Conservation (phyloP, 225 moss, liverwort and hornwort genomes). For the Bryoerythrophyllum caledonicum region DNA sequence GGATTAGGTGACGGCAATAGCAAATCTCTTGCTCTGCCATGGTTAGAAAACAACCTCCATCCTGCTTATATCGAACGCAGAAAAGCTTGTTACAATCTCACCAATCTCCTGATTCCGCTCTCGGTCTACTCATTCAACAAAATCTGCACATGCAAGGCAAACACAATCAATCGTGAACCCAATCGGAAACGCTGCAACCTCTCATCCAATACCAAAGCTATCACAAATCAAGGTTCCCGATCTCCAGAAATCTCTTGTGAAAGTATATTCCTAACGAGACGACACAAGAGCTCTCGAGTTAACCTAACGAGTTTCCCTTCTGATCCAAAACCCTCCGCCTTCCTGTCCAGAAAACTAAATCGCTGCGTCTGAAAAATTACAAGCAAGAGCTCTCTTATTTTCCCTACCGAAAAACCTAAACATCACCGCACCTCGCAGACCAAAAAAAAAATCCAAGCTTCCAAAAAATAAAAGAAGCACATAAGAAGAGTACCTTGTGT, state of each 20-base stretch:
- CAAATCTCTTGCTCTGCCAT: neutral
- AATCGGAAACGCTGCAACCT: neutral
- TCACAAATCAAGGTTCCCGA: neutral
- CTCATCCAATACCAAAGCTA: neutral
- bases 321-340: neutral
- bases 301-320: neutral
- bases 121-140: neutral
- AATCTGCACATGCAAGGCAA: neutral
- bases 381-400: neutral
- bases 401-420: neutral
- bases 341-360: neutral
- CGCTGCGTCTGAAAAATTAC: neutral
- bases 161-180: neutral
- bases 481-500: neutral
- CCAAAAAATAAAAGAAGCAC: no score
- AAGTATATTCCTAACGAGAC: neutral
- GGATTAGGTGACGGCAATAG: no score
- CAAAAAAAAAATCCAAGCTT: no score
- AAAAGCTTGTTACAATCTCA: neutral
- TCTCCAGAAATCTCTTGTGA: neutral
- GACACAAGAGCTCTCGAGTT: neutral
- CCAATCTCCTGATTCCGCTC: neutral
- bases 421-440: neutral
- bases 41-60: constrained; percentile 18
- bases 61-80: neutral